Percentiles rank a stretch among this genome's conserved stretches.
Evolutionary conservation across 2,329 filamentous ascomycete species (phyloP).

Genomic region (Corinectria fuckeliana): DNA sequence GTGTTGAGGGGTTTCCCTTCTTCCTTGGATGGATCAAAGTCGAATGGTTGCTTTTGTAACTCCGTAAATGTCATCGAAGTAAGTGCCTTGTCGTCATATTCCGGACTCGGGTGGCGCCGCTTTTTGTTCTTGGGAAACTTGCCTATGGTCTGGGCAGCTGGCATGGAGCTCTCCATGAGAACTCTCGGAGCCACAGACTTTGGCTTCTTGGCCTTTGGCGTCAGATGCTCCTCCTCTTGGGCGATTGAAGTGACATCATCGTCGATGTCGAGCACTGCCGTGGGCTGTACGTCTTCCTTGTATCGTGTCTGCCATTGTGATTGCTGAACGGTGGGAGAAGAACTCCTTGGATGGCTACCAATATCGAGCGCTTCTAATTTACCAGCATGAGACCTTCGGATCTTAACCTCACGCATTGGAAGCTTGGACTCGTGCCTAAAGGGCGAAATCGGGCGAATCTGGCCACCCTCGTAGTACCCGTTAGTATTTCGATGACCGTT

Average conservation of each 20-base stretch:
- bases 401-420: constrained; percentile 48
- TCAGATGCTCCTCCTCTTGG: constrained; percentile 33
- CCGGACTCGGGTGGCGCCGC: constrained; percentile 53
- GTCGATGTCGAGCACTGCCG: constrained; percentile 30
- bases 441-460: constrained; percentile 33
- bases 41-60: constrained; percentile 60
- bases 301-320: constrained; percentile 29
- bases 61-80: constrained; percentile 59
- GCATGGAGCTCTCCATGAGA: constrained; percentile 34
- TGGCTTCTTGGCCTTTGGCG: constrained; percentile 33
- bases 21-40: constrained; percentile 60
- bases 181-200: constrained; percentile 26
- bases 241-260: constrained; percentile 33
- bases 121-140: constrained; percentile 42
- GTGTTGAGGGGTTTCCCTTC: constrained; percentile 44
- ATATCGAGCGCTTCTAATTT: constrained; percentile 28
- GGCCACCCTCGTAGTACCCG: constrained; percentile 24
- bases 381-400: constrained; percentile 36
- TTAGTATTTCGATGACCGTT: constrained; percentile 25
- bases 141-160: constrained; percentile 22
- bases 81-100: constrained; percentile 65
- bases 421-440: constrained; percentile 42
- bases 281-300: constrained; percentile 24
- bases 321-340: constrained; percentile 35
- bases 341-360: constrained; percentile 29